These are phyloP conservation scores for Lentinus brumalis DNA, from an alignment of 768 basidiomycete genomes.

Conservation along the genomic window DNA sequence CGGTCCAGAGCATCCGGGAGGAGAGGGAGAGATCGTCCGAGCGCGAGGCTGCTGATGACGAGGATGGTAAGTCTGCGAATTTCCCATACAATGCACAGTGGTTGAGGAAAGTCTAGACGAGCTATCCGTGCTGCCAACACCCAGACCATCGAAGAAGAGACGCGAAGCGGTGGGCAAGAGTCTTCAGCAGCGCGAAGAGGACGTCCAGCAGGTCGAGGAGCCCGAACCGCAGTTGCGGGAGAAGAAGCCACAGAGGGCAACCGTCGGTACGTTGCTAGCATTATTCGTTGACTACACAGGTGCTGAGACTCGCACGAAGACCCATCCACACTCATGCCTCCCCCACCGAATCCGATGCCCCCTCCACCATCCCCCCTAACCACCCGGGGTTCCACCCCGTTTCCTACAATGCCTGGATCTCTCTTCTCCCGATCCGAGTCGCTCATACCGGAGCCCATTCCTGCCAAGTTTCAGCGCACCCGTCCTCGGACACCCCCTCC, in stretches of 20 bases:
- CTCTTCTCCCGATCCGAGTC: constrained; percentile 75
- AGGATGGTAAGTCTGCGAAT: constrained; percentile 13
- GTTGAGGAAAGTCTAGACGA: constrained; percentile 1
- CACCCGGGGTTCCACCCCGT: constrained; percentile 36
- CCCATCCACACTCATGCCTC: constrained; percentile 17
- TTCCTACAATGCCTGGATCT: constrained; percentile 76
- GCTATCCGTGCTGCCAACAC: background rate
- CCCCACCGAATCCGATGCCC: constrained; percentile 24
- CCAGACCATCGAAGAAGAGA: constrained; percentile 6
- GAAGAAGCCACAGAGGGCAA: constrained; percentile 1
- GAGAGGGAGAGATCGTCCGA: constrained; percentile 12
- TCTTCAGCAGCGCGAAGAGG: background rate
- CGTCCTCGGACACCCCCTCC: constrained; percentile 11
- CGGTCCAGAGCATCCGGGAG: background rate
- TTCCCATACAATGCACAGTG: background rate
- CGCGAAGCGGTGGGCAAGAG: background rate
- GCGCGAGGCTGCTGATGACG: constrained; percentile 16
- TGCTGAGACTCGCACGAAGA: background rate
- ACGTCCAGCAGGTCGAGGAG: background rate
- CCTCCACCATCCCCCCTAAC: constrained; percentile 28
- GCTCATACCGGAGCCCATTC: constrained; percentile 46
- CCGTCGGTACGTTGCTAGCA: constrained; percentile 1
- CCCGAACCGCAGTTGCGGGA: constrained; percentile 2
- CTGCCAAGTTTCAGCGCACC: constrained; percentile 32
- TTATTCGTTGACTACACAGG: too few species aligned